Evolutionary conservation across 2,329 filamentous ascomycete genomes (phyloP), one percentile per base, ranked within the genome.

Genomic region (Diaporthe citri): DNA sequence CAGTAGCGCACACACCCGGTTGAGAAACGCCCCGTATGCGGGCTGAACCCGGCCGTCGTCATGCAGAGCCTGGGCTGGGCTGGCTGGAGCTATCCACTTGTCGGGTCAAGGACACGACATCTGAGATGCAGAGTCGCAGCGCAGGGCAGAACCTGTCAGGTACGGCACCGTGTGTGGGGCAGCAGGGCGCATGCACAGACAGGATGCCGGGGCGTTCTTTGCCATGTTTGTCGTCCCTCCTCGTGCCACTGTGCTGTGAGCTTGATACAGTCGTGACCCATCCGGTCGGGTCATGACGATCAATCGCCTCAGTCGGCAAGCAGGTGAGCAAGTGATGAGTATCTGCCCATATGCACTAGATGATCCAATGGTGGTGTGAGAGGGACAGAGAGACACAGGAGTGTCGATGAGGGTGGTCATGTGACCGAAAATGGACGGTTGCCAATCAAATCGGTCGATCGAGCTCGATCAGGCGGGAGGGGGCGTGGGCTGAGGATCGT

Each of bases 391-490:
- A 36, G 56, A n/a, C 12, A 9, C 22, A 46, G 20, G 57, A 41
- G 57, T n/a, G 39, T 62, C 12, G 36, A 43, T 31, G 59, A 64
- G 60, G 60, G 25, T 34, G 31, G 43, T 67, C 46, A 67, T 67
- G 62, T 67, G 62, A 67, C 62, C 43, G 7, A 6, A 2, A 3
- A 3, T 5, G 22, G 28, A 13, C 62, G 12, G 12, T 51, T 39
- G 66, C 73, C 66, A 74, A 71, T 74, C 39, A 64, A 62, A 74
- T 74, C 73, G 73, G 62, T 56, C 66, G 73, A 74, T 74, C 41
- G 55, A 43, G 25, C 43, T 25, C 59, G 73, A 75, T 75, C 69
- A 31, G 59, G 22, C 48, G n/a, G 48, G 9, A 25, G 52, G 41
- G 57, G 69, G 69, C 73, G 69, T 67, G 22, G 39, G 25, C 12